Percentiles rank a stretch among this genome's conserved stretches.
These are phyloP conservation scores for Heliamphora exappendiculata DNA, from an alignment of 148 eudicot genomes.

Conservation along the genomic window DNA sequence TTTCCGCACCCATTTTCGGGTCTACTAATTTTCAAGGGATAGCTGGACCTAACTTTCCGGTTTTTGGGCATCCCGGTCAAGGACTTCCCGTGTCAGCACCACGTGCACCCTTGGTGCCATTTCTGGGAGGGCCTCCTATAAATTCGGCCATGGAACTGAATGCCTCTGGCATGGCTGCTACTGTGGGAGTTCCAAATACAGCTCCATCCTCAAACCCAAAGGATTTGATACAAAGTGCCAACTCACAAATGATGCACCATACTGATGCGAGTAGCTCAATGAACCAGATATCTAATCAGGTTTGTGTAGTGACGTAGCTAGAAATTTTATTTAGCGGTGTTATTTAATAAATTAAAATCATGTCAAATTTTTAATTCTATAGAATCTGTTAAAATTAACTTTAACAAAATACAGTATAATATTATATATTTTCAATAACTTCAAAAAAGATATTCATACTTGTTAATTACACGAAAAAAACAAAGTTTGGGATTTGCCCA, in stretches of 20 bases:
- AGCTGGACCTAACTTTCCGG: conserved; percentile 37
- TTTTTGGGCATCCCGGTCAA: conserved; percentile 52
- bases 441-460: no score
- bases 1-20: conserved; percentile 16
- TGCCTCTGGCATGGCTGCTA: conserved; percentile 22
- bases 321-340: no score
- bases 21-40: conserved; percentile 43
- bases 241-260: conserved; percentile 25
- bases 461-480: no score
- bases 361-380: no score
- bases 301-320: no score
- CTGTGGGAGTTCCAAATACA: conserved; percentile 23
- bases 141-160: conserved; percentile 25
- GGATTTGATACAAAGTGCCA: conserved; percentile 15
- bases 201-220: conserved; percentile 25
- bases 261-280: conserved; percentile 26
- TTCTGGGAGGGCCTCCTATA: conserved; percentile 21
- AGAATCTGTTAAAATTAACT: no score
- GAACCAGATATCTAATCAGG: conserved; percentile 31
- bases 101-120: conserved; percentile 30
- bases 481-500: no score
- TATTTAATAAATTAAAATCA: no score
- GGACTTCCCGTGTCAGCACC: conserved; percentile 47
- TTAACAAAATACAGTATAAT: no score
- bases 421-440: no score